These are phyloP conservation scores for Trametes pubescens DNA, from an alignment of 1,284 basidiomycete species.

Conservation along the genomic window DNA sequence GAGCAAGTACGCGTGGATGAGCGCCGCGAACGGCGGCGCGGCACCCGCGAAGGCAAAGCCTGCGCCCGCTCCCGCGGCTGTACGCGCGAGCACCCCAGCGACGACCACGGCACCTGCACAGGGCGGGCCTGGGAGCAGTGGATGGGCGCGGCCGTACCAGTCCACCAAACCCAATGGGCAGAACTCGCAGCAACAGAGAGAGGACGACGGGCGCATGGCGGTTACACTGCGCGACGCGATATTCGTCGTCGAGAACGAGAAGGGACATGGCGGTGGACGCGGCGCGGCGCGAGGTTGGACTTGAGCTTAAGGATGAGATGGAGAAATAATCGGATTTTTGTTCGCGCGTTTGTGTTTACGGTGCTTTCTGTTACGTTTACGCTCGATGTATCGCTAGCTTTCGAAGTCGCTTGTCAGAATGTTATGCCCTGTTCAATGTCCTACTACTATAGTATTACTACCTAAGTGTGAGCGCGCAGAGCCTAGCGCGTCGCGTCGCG, in stretches of 20 bases:
- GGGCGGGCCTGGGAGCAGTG: conserved; percentile 43
- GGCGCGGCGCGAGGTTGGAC: conserved; percentile 78
- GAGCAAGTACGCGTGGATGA: conserved; percentile 88
- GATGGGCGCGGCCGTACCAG: conserved; percentile 76
- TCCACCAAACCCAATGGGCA: conserved; percentile 52
- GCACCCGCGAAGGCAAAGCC: conserved; percentile 58
- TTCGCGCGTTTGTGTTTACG: not conserved
- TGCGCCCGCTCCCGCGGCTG: conserved; percentile 32
- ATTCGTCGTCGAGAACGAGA: conserved; percentile 81
- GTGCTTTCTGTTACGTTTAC: conserved; percentile 7
- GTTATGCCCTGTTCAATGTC: not conserved
- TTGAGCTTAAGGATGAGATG: conserved; percentile 48
- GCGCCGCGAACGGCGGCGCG: conserved; percentile 48
- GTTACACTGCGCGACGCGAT: conserved; percentile 80
- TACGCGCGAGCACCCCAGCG: conserved; percentile 39
- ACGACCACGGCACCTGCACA: conserved; percentile 46
- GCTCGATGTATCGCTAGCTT: conserved; percentile 30
- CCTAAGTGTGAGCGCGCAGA: not conserved
- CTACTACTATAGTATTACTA: too few species aligned
- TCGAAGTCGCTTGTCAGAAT: conserved; percentile 9
- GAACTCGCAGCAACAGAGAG: conserved; percentile 49
- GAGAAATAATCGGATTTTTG: not conserved
- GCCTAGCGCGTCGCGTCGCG: not conserved
- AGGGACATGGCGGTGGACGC: conserved; percentile 79
- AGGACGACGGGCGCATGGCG: conserved; percentile 61